These are phyloP conservation scores for Xylaria telfairii DNA, from an alignment of 495 filamentous ascomycete species.

Conservation along the genomic window DNA sequence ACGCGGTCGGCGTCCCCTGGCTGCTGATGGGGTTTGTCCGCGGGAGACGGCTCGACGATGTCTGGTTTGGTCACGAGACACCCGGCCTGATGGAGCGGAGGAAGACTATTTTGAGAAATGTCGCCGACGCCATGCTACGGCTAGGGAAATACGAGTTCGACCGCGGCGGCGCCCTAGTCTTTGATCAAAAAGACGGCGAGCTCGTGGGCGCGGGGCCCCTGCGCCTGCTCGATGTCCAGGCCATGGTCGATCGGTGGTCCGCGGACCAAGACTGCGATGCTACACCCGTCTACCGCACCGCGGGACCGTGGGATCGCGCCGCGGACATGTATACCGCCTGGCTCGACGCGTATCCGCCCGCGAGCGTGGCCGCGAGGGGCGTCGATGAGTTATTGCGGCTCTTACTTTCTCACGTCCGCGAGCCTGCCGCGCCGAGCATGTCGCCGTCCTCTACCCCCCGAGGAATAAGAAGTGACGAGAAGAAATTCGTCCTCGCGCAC, in stretches of 20 bases:
- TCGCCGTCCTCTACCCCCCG: background rate
- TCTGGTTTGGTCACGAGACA: conserved; percentile 29
- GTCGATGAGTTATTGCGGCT: conserved; percentile 30
- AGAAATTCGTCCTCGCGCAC: conserved; percentile 33
- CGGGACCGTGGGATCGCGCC: conserved; percentile 22
- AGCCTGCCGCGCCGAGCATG: background rate
- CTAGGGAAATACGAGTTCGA: conserved; percentile 32
- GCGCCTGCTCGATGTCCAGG: conserved; percentile 29
- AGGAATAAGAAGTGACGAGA: background rate
- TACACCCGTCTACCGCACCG: conserved; percentile 18
- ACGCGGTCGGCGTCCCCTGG: conserved; percentile 29
- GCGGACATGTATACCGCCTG: conserved; percentile 29
- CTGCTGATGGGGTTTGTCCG: conserved; percentile 35
- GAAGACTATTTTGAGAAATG: conserved; percentile 18
- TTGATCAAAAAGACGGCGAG: conserved; percentile 21
- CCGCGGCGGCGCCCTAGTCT: conserved; percentile 30
- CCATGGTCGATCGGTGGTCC: conserved; percentile 34
- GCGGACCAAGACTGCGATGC: conserved; percentile 27
- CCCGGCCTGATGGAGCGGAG: conserved; percentile 6
- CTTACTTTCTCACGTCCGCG: conserved; percentile 16
- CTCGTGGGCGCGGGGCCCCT: conserved; percentile 25
- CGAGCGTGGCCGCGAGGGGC: conserved; percentile 21
- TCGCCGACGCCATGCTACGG: conserved; percentile 31
- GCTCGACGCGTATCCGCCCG: conserved; percentile 25
- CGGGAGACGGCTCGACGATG: conserved; percentile 28